These are phyloP conservation scores for Acorus gramineus DNA, from an alignment of 106 monocot species.

Conservation along the genomic window DNA sequence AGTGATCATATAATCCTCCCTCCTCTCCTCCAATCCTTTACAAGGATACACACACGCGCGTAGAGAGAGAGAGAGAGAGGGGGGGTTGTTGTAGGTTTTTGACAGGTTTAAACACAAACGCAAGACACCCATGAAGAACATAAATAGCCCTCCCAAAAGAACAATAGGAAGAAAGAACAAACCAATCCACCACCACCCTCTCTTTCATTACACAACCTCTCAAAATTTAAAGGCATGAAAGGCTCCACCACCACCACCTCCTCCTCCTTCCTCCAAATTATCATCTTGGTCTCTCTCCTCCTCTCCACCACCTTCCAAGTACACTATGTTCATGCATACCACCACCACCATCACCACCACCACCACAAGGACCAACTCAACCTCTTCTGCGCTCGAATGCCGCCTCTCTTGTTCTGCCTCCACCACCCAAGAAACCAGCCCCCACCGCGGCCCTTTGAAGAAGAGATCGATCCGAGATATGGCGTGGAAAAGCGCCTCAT, in stretches of 20 bases:
- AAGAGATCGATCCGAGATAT: conserved; percentile 18
- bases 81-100: too few species aligned
- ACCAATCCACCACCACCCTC: too few species aligned
- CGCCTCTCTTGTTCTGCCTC: neutral
- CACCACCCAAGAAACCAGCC: neutral
- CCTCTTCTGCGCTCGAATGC: neutral
- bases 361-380: neutral
- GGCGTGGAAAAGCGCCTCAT: conserved; percentile 17
- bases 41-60: too few species aligned
- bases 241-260: neutral
- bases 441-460: conserved; percentile 1
- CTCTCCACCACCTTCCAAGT: neutral
- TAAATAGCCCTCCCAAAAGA: too few species aligned
- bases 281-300: conserved; percentile 6
- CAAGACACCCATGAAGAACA: too few species aligned
- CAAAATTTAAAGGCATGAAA: neutral
- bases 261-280: neutral
- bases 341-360: conserved; percentile 3
- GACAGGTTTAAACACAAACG: too few species aligned
- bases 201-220: neutral
- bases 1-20: too few species aligned
- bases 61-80: too few species aligned
- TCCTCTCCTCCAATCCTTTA: too few species aligned
- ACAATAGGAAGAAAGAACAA: too few species aligned
- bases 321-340: neutral